Evolutionary conservation across 176 grass and related monocot species (phyloP).

Genomic region (Aegilops umbellulata): DNA sequence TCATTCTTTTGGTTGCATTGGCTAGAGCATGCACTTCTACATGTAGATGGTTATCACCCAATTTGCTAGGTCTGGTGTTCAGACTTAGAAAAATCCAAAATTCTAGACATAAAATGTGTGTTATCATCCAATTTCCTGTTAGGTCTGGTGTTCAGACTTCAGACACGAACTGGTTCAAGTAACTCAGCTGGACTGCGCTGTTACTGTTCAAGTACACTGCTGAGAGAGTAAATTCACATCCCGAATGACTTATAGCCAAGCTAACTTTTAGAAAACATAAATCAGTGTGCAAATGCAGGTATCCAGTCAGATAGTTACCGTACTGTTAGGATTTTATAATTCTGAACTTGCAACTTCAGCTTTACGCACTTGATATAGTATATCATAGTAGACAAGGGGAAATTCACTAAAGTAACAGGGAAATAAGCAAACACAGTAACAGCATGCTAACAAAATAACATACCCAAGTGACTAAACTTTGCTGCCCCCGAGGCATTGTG

Average conservation of each 20-base stretch:
- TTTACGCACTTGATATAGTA: background rate
- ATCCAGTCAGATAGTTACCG: background rate
- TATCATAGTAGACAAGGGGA: background rate
- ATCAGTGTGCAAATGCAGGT: background rate
- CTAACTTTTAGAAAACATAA: background rate
- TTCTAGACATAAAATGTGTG: background rate
- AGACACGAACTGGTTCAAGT: constrained; percentile 9
- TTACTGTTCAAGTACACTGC: background rate
- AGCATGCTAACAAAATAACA: constrained; percentile 30
- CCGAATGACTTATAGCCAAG: background rate
- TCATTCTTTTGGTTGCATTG: too few relatives aligned
- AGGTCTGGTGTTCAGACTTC: background rate
- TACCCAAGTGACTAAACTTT: constrained; percentile 69
- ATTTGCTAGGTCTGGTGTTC: background rate
- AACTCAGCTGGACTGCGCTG: background rate
- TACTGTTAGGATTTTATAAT: background rate
- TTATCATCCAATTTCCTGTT: background rate
- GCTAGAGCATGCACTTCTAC: too few relatives aligned
- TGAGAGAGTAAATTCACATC: background rate
- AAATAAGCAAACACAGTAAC: background rate
- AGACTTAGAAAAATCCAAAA: background rate
- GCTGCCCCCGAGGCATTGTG: constrained; percentile 62
- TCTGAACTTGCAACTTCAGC: constrained; percentile 14
- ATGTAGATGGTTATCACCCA: background rate
- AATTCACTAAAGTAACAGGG: background rate